Evolutionary conservation across 257 asterid genomes (phyloP).

Genomic region (Scutellaria minor): DNA sequence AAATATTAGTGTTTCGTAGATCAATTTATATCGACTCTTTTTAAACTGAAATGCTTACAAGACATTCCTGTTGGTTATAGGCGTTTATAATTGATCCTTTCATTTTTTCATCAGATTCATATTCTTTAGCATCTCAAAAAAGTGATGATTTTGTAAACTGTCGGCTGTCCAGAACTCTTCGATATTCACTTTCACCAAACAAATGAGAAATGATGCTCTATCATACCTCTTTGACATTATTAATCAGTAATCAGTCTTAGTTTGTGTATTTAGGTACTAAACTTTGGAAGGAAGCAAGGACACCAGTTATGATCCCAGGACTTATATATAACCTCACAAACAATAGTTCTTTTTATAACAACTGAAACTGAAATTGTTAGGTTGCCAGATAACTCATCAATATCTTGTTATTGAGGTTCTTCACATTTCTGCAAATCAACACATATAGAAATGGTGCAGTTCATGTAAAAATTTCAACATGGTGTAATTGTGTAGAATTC

Average conservation of each 20-base stretch:
- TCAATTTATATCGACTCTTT: constrained; percentile 27
- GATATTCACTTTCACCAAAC: constrained; percentile 1
- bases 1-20: constrained; percentile 25
- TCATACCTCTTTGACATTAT: constrained; percentile 5
- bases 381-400: constrained; percentile 19
- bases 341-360: constrained; percentile 9
- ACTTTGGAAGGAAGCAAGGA: constrained; percentile 17
- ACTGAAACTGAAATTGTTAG: background rate
- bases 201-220: background rate
- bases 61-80: constrained; percentile 18
- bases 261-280: constrained; percentile 12
- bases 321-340: background rate
- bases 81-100: background rate
- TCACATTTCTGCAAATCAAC: constrained; percentile 6
- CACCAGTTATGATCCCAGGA: constrained; percentile 11
- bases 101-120: constrained; percentile 18
- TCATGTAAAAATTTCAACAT: constrained; percentile 16
- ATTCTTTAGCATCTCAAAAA: constrained; percentile 18
- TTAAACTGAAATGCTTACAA: background rate
- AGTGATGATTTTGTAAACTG: constrained; percentile 16
- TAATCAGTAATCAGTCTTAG: constrained; percentile 17
- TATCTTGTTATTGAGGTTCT: background rate
- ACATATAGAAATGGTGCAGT: constrained; percentile 2
- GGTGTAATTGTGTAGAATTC: constrained; percentile 24
- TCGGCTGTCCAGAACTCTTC: background rate